Conservation (phyloP, 176 grass and related monocot species). For the Phoenix dactylifera region DNA sequence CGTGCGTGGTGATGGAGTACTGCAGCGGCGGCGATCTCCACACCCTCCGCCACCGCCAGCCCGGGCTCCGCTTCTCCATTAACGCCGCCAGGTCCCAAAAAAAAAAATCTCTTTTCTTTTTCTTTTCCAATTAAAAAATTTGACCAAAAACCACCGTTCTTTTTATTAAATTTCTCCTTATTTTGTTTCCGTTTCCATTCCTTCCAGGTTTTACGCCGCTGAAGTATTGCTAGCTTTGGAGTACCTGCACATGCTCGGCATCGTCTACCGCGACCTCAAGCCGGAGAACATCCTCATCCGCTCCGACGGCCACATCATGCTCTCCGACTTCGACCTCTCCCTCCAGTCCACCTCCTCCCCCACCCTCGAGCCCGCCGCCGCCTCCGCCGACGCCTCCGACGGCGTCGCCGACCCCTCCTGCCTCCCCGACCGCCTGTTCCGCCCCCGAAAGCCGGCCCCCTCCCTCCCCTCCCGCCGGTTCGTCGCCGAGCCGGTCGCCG, state of each 20-base stretch:
- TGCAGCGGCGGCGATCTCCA: constrained; percentile 88
- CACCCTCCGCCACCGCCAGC: constrained; percentile 75
- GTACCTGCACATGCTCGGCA: constrained; percentile 97
- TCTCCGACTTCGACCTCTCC: constrained; percentile 97
- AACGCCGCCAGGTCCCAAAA: constrained; percentile 34
- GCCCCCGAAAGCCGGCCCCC: constrained; percentile 1
- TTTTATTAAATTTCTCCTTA: too few species aligned
- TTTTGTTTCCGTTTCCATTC: too few species aligned
- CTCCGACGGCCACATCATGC: constrained; percentile 94
- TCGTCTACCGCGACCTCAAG: constrained; percentile 99
- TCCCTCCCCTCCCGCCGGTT: constrained; percentile 25
- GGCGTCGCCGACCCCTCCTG: constrained; percentile 24
- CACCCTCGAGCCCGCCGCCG: constrained; percentile 26
- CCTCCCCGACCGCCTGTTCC: constrained; percentile 45
- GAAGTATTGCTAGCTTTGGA: constrained; percentile 89
- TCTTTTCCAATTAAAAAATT: too few species aligned
- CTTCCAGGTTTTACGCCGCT: constrained; percentile 62
- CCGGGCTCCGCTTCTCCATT: constrained; percentile 58
- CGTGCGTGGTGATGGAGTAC: constrained; percentile 97
- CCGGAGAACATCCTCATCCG: constrained; percentile 95
- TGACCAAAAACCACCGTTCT: too few species aligned
- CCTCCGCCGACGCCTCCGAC: neutral
- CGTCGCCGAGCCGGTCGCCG: constrained; percentile 73
- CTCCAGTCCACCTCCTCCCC: constrained; percentile 78
- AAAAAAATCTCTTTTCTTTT: neutral